Base-by-base conservation (phyloP, 73 alveolate species). In the Paramecium tetraurelia region DNA sequence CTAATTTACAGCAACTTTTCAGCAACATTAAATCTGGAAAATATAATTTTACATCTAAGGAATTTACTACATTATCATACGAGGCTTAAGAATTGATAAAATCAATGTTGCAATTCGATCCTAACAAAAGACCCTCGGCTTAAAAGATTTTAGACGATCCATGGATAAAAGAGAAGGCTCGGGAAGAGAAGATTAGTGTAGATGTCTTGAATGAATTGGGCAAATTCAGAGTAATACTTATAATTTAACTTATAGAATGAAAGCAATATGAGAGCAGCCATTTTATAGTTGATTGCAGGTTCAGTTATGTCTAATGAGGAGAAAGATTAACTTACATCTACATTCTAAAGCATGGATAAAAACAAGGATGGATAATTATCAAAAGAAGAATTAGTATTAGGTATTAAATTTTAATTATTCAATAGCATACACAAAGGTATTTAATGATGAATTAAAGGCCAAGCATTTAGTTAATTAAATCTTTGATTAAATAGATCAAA, bases 341-440 rank as follows among this genome's bases (percentile, higher is more conserved):
- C 76, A 41, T 89, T 89, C 50, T 41, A 41, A 46, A 89, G 94
- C 22, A 89, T 89, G 85, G 94, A 89, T 44, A 89, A n/a, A 71
- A 83, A 89, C 50, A 83, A 83, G 14, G 87, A 89, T 89, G 94
- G 94, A 16, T 59, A 46, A 31, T 46, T 89, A 46, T 44, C 70
- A 21, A 48, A 41, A 69, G 94, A 89, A 27, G 94, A 89, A 89
- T 44, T 89, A 44, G 29, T 20, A 18, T n/a, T 29, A 22, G 94
- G 94, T 89, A 48, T n/a, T 53, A 16, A 31, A 22, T 2, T 50
- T 68, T 27, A 5, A n/a, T 27, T 2, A 18, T 44, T 0, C 0
- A 22, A 12, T 24, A 58, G 83, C 57, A 2, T 85, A 58, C 31
- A 33, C 59, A n/a, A 16, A 85, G 33, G 92, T 33, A 27, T 85